Conservation (phyloP, 495 filamentous ascomycete genomes). For the Choiromyces venosus region DNA sequence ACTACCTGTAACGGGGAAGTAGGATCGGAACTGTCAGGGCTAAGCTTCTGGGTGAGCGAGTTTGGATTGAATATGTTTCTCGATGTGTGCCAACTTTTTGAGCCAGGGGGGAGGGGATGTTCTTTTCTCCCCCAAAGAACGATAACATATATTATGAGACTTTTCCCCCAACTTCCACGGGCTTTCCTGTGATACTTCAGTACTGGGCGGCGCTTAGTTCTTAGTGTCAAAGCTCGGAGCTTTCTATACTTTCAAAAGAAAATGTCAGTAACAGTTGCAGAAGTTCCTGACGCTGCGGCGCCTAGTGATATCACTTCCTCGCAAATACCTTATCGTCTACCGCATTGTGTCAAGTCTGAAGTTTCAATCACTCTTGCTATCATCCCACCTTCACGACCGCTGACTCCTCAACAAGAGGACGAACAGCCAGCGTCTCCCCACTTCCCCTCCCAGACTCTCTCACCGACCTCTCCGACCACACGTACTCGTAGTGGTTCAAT, state of each 20-base stretch:
- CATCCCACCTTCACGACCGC: constrained; percentile 14
- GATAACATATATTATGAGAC: neutral
- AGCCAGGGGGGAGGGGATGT: neutral
- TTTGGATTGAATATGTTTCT: neutral
- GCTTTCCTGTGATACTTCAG: neutral
- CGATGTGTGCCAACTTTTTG: neutral
- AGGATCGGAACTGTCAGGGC: neutral
- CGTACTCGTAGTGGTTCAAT: neutral
- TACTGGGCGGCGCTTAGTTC: neutral
- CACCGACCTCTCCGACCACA: neutral
- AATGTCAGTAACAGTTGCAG: neutral
- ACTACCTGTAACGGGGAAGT: neutral
- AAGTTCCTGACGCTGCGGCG: neutral
- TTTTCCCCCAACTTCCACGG: neutral
- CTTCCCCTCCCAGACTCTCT: neutral
- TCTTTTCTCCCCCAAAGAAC: neutral
- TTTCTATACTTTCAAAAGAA: neutral
- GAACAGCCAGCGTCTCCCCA: neutral
- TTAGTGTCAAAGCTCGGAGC: neutral
- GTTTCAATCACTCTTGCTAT: constrained; percentile 17
- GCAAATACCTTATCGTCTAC: neutral
- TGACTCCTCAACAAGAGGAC: constrained; percentile 2
- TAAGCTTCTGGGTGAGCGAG: neutral
- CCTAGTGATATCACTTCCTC: neutral
- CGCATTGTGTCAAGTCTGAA: neutral